Evolutionary conservation across 495 filamentous ascomycete genomes (phyloP).

Genomic region (Elaphomyces granulatus): DNA sequence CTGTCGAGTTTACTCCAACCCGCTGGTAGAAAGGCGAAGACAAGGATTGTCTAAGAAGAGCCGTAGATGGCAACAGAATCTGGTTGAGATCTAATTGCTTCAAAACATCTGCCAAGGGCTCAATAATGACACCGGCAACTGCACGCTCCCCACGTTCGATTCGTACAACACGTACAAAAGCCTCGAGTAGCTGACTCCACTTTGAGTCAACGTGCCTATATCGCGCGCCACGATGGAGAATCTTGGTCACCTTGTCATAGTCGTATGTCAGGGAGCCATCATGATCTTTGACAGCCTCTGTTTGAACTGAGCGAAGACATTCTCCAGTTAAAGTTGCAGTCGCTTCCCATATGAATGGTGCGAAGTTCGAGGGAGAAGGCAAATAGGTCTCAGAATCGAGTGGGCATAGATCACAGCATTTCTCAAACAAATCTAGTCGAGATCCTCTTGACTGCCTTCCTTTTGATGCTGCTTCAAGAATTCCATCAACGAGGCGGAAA

Average conservation of each 20-base stretch:
- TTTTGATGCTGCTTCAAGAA: conserved; percentile 34
- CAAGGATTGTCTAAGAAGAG: conserved; percentile 22
- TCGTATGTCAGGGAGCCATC: conserved; percentile 37
- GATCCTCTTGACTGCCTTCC: conserved; percentile 34
- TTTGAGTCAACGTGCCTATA: conserved; percentile 27
- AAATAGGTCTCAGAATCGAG: background rate
- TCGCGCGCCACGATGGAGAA: conserved; percentile 48
- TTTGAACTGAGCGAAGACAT: conserved; percentile 24
- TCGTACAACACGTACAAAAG: conserved; percentile 41
- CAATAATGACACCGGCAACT: conserved; percentile 46
- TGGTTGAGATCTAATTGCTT: conserved; percentile 9
- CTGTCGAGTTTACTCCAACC: background rate
- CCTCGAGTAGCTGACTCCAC: conserved; percentile 48
- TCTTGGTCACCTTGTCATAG: conserved; percentile 52
- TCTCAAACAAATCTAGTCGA: conserved; percentile 31
- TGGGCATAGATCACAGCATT: conserved; percentile 21
- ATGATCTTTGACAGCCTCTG: conserved; percentile 29
- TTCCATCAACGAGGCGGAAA: conserved; percentile 18
- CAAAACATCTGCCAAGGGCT: conserved; percentile 49
- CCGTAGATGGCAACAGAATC: conserved; percentile 17
- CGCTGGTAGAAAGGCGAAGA: conserved; percentile 20
- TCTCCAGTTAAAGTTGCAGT: conserved; percentile 21
- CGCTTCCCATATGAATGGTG: conserved; percentile 18
- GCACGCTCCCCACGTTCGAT: conserved; percentile 52
- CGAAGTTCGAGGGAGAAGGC: conserved; percentile 4